These are phyloP conservation scores for Aspergillus sp. DNA, from an alignment of 2,329 filamentous ascomycete genomes.

Conservation along the genomic window DNA sequence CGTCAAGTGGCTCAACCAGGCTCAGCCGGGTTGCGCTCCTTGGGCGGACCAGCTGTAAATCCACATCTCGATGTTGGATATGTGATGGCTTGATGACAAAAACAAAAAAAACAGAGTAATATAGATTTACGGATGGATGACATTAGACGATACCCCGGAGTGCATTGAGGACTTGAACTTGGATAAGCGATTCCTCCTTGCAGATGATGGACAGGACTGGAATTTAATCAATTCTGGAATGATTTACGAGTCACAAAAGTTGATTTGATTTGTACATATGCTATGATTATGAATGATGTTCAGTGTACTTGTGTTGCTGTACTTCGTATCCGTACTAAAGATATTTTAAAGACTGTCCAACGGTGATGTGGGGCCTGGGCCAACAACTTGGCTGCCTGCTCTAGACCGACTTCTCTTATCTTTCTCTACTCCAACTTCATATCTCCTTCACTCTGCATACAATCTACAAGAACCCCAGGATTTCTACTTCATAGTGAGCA, in stretches of 20 bases:
- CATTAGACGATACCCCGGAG: conserved; percentile 26
- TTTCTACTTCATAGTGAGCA: not conserved
- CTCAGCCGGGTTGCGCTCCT: conserved; percentile 34
- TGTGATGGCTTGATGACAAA: conserved; percentile 14
- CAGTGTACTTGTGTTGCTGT: no score
- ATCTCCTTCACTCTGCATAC: not conserved
- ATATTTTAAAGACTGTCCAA: no score
- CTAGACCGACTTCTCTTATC: conserved; percentile 1
- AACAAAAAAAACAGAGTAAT: conserved; percentile 23
- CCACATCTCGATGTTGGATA: not conserved
- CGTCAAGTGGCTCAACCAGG: conserved; percentile 43
- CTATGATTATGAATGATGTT: conserved; percentile 1
- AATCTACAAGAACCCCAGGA: not conserved
- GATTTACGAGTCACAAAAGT: conserved; percentile 26
- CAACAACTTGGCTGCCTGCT: conserved; percentile 1
- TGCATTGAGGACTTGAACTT: not conserved
- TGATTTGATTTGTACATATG: conserved; percentile 17
- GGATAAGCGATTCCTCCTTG: conserved; percentile 3
- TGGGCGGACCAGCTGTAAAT: conserved; percentile 33
- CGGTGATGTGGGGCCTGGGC: not conserved
- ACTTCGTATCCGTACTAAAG: no score
- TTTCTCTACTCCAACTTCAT: not conserved
- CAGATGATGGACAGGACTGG: conserved; percentile 9
- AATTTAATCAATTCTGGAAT: conserved; percentile 14
- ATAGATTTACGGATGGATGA: conserved; percentile 21